Conservation (phyloP, 148 eudicot species). For the Vaccinium myrtillus region DNA sequence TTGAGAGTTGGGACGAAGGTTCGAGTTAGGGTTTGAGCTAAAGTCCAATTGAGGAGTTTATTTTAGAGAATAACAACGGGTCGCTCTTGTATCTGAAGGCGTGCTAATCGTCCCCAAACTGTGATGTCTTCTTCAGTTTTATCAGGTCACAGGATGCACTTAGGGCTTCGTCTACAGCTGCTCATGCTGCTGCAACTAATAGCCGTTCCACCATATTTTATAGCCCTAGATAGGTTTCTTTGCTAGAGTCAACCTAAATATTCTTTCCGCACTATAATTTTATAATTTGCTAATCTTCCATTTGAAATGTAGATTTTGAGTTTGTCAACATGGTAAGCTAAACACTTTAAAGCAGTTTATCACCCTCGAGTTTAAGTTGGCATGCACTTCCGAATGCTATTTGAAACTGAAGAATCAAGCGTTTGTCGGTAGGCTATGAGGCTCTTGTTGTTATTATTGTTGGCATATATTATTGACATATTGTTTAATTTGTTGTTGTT, state of each 20-base stretch:
- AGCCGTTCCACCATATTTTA: conserved; percentile 84
- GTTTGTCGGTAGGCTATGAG: conserved; percentile 65
- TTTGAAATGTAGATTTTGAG: conserved; percentile 59
- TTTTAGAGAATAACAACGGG: no score
- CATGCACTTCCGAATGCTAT: conserved; percentile 94
- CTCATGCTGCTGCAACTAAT: conserved; percentile 94
- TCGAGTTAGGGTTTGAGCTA: no score
- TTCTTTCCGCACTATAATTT: background rate
- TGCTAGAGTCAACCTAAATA: background rate
- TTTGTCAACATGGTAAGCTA: conserved; percentile 61
- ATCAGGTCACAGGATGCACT: conserved; percentile 96
- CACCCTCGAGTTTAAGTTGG: conserved; percentile 94
- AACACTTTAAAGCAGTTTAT: conserved; percentile 80
- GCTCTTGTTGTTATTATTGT: background rate
- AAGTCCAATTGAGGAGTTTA: no score
- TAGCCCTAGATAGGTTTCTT: conserved; percentile 62
- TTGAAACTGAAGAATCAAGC: conserved; percentile 95
- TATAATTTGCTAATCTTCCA: background rate
- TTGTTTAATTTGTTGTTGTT: background rate
- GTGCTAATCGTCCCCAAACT: conserved; percentile 82
- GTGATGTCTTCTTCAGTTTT: conserved; percentile 95
- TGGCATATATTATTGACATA: background rate
- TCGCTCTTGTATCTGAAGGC: conserved; percentile 28
- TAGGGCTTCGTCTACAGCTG: conserved; percentile 89
- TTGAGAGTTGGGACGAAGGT: no score